Percentiles rank a stretch among this genome's conserved stretches.
Evolutionary conservation across 2,329 filamentous ascomycete species (phyloP).

Genomic region (Botrytis deweyae): DNA sequence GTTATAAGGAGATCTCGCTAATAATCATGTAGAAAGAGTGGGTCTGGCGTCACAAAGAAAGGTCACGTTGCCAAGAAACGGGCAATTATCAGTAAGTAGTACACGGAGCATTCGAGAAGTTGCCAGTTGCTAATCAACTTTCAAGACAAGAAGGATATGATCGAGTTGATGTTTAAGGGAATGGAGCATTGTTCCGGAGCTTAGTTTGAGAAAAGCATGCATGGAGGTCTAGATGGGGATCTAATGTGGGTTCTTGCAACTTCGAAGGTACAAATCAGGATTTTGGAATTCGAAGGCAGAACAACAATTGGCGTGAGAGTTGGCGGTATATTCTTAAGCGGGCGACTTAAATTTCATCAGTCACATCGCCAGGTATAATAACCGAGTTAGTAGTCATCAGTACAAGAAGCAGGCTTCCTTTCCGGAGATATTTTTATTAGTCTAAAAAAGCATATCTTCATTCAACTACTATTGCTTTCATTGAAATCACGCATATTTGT

Average conservation of each 20-base stretch:
- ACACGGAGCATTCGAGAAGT: not conserved
- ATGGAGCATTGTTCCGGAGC: not conserved
- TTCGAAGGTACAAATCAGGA: not conserved
- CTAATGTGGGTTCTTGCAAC: not conserved
- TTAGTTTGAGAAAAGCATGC: not conserved
- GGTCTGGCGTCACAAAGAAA: not conserved
- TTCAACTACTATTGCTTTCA: not conserved
- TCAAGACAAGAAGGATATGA: not conserved
- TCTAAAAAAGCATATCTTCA: not conserved
- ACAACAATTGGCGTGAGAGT: not conserved
- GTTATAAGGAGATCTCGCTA: constrained; percentile 7
- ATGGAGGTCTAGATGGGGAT: not conserved
- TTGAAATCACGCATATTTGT: not conserved
- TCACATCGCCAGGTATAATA: not conserved
- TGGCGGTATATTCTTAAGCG: not conserved
- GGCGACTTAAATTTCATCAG: not conserved
- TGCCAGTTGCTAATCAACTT: not conserved
- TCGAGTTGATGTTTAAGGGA: not conserved
- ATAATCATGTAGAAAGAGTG: constrained; percentile 1
- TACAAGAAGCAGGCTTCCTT: not conserved
- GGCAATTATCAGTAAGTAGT: not conserved
- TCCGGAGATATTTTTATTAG: not conserved
- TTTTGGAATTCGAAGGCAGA: not conserved
- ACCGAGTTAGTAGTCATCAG: not conserved
- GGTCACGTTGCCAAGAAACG: not conserved